Base-by-base conservation (phyloP, 2,329 filamentous ascomycete species). In the Alternaria ventricosa region DNA sequence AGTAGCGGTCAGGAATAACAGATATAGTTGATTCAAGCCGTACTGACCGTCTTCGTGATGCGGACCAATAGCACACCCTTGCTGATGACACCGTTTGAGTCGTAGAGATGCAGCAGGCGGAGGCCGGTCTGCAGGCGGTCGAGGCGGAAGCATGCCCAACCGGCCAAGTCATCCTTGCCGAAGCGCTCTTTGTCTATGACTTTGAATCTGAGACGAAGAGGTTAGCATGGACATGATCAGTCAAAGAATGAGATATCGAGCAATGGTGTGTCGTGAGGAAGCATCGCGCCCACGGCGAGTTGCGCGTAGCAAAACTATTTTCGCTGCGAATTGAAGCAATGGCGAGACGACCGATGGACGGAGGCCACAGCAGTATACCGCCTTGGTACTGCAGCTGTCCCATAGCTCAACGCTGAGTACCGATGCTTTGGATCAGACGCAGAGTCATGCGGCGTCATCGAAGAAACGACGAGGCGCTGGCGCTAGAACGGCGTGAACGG, bases 61-160 rank as follows among this genome's bases (percentile, higher is more conserved):
- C 89, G 89, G 28, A 97, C 88, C 63, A 98, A 80, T 55, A 98
- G 74, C 13, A 89, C 85, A 0, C 92, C 93, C 22, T 88, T 86
- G 3, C 87, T 91, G 60, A 88, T 80, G 28, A 84, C 82, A 1
- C 93, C 93, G 65, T 89, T 86, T 25, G 85, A 83, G 75, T 97
- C 90, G 66, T 92, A 84, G 61, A 98, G 82, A 71, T 90, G 91
- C 60, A 98, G 84, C 69, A 97, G 89, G 11, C 94, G 86, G 70
- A 92, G 92, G 1, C 96, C 95, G 33, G 87, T 82, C 64, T 88
- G 88, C 63, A 97, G 79, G 8, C 94, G 87, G 80, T 97, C 94
- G 22, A 98, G 87, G 43, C 94, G 87, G 71, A 97, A 90, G 75
- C 94, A 97, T 2, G 92, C 89, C 96, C 96, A 98, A 3, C 91